Percentiles rank a stretch among this genome's conserved stretches.
phyloP scores from a whole-genome alignment of 73 alveolate species.

The Symbiodinium natans region DNA sequence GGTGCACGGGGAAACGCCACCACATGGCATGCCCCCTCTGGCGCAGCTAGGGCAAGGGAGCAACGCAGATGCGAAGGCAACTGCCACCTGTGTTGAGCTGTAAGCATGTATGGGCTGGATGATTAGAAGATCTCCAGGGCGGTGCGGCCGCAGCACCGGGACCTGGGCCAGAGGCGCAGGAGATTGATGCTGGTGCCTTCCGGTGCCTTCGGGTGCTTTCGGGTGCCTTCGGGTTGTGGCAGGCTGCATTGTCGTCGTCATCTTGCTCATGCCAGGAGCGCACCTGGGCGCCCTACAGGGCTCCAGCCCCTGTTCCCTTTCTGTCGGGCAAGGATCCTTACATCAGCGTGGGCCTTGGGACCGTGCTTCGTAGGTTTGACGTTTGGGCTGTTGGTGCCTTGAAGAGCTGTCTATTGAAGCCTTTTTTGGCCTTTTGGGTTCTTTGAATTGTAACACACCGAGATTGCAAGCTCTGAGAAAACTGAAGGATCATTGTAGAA shows the following conservation, averaged over 20 bases:
- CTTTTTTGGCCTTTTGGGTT: too few relatives aligned
- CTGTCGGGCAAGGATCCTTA: slow-evolving; percentile 71
- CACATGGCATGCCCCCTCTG: not conserved
- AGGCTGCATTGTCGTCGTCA: too few relatives aligned
- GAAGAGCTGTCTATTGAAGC: too few relatives aligned
- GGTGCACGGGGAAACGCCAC: not conserved
- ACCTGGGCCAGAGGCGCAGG: not conserved
- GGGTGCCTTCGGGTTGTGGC: too few relatives aligned
- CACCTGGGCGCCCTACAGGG: slow-evolving; percentile 24
- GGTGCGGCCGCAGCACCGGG: not conserved
- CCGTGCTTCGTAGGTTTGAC: not conserved
- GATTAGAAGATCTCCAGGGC: too few relatives aligned
- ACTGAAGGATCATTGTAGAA: too few relatives aligned
- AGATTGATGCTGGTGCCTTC: too few relatives aligned
- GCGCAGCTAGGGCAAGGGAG: too few relatives aligned
- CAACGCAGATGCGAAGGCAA: not conserved
- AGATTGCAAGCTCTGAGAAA: too few relatives aligned
- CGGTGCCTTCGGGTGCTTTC: too few relatives aligned
- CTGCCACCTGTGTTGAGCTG: not conserved
- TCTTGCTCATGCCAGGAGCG: slow-evolving; percentile 37
- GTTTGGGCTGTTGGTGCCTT: not conserved
- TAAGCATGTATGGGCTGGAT: too few relatives aligned
- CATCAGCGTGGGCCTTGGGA: slow-evolving; percentile 25
- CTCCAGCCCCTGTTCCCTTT: slow-evolving; percentile 80
- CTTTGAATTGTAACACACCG: too few relatives aligned